Conservation (phyloP, 2,329 filamentous ascomycete genomes). For the Alternaria novae-zelandiae region DNA sequence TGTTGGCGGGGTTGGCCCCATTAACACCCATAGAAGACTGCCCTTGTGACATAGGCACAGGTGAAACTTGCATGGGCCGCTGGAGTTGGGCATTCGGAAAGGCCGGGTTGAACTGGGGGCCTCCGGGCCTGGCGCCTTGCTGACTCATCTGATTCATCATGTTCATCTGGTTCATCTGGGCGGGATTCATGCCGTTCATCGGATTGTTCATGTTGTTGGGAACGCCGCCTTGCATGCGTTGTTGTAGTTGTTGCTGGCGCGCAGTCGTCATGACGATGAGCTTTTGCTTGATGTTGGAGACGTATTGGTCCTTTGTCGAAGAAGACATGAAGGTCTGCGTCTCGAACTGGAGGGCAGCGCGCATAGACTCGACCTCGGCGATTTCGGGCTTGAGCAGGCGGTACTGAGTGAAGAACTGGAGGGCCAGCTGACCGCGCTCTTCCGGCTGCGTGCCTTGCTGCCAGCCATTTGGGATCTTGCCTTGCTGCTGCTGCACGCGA, state of each 20-base stretch:
- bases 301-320: constrained; percentile 42
- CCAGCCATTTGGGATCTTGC: constrained; percentile 40
- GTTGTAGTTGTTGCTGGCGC: constrained; percentile 38
- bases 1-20: constrained; percentile 22
- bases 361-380: constrained; percentile 36
- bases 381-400: constrained; percentile 42
- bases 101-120: constrained; percentile 49
- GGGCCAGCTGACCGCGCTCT: constrained; percentile 40
- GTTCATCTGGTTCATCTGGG: constrained; percentile 46
- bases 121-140: constrained; percentile 46
- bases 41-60: constrained; percentile 50
- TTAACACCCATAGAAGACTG: constrained; percentile 44
- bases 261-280: constrained; percentile 36
- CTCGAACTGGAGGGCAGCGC: constrained; percentile 38
- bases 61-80: constrained; percentile 58
- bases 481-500: constrained; percentile 32
- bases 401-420: constrained; percentile 43
- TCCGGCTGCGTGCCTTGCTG: constrained; percentile 39
- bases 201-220: constrained; percentile 33
- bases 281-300: constrained; percentile 36
- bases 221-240: constrained; percentile 29
- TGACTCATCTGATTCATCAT: constrained; percentile 47
- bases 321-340: constrained; percentile 33
- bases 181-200: constrained; percentile 40
- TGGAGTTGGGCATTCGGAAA: constrained; percentile 59